Evolutionary conservation across 495 filamentous ascomycete species (phyloP).

Genomic region (Lophiostoma macrostomum): DNA sequence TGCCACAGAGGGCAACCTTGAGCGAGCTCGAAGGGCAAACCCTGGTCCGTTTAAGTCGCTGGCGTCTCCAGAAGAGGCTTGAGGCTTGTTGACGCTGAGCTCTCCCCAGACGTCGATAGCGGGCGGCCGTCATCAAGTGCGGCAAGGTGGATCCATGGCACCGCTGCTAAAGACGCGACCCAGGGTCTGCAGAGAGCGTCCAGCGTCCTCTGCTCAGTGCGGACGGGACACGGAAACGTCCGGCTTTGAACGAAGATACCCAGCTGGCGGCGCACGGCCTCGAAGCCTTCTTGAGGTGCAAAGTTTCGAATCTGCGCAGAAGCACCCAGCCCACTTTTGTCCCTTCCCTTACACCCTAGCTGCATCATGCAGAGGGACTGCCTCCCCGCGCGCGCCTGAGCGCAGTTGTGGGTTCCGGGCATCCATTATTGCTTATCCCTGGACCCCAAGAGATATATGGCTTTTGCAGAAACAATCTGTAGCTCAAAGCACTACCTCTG

Average conservation of each 20-base stretch:
- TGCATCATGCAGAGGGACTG: conserved; percentile 8
- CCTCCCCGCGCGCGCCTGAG: conserved; percentile 23
- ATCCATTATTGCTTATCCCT: conserved; percentile 21
- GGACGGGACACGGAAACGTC: conserved; percentile 28
- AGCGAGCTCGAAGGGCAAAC: conserved; percentile 10
- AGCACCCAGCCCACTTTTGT: conserved; percentile 16
- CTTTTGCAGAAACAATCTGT: conserved; percentile 26
- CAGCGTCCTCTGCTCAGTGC: conserved; percentile 8
- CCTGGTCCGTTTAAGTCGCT: neutral
- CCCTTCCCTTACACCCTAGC: conserved; percentile 10
- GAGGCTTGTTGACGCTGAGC: conserved; percentile 21
- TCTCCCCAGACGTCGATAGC: conserved; percentile 13
- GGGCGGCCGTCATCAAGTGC: conserved; percentile 9
- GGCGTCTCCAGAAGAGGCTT: conserved; percentile 19
- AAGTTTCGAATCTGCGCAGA: conserved; percentile 5
- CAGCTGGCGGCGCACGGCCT: conserved; percentile 19
- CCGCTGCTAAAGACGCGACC: conserved; percentile 20
- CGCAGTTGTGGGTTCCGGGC: conserved; percentile 19
- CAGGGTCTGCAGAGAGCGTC: conserved; percentile 9
- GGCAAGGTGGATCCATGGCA: conserved; percentile 6
- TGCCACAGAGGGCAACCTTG: conserved; percentile 20
- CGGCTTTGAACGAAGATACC: conserved; percentile 26
- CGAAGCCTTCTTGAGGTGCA: neutral
- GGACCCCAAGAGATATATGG: conserved; percentile 20
- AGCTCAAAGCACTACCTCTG: conserved; percentile 19